Percentiles rank a stretch among this genome's conserved stretches.
phyloP scores from a whole-genome alignment of 371 early-diverging fungal species.

The Lichtheimia ramosa region DNA sequence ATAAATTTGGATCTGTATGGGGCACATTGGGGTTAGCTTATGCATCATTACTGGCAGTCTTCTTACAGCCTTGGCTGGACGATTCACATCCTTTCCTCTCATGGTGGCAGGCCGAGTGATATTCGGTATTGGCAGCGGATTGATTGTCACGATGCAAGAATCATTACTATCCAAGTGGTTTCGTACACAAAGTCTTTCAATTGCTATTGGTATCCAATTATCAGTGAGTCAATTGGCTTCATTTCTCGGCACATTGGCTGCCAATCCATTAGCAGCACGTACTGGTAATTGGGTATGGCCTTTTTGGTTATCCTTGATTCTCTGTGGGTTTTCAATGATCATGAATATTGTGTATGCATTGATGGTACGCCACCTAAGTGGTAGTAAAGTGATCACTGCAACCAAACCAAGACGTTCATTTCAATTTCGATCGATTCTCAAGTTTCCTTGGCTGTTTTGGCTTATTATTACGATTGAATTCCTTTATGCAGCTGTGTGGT shows the following conservation, averaged over 20 bases:
- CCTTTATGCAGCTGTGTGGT: constrained; percentile 56
- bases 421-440: constrained; percentile 35
- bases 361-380: constrained; percentile 35
- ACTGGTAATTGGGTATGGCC: constrained; percentile 52
- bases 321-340: constrained; percentile 47
- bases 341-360: constrained; percentile 50
- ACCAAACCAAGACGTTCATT: constrained; percentile 27
- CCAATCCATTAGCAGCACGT: constrained; percentile 37
- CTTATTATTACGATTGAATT: constrained; percentile 45
- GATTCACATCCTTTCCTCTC: constrained; percentile 34
- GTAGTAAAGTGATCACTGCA: constrained; percentile 18
- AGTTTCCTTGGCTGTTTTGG: constrained; percentile 54
- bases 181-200: constrained; percentile 34
- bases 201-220: constrained; percentile 51
- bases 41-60: constrained; percentile 45
- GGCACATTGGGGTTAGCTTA: constrained; percentile 45
- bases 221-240: constrained; percentile 50
- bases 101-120: constrained; percentile 53
- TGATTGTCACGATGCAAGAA: constrained; percentile 62
- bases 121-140: constrained; percentile 56
- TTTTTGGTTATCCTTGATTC: constrained; percentile 50
- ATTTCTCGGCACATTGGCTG: constrained; percentile 49
- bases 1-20: constrained; percentile 54
- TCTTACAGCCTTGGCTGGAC: constrained; percentile 46
- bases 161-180: constrained; percentile 61